phyloP scores from a whole-genome alignment of 192 early-diverging fungal genomes.

The Coemansia sp. region DNA sequence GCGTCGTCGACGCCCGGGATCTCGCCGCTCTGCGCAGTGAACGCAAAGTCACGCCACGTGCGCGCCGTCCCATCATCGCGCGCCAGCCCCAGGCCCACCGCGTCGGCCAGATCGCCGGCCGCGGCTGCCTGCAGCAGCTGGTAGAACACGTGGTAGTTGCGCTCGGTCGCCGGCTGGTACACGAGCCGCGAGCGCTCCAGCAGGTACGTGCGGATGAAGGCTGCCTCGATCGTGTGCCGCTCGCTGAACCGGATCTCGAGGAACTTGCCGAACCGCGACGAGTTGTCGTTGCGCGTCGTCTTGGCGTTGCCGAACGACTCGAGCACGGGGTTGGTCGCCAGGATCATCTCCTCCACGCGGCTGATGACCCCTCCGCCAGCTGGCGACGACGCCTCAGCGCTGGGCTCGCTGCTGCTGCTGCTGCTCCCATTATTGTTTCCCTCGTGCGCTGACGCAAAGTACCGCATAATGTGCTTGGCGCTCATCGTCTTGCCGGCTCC shows the following conservation, averaged over 20 bases:
- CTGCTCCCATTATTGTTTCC: conserved; percentile 1
- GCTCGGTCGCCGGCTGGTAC: conserved; percentile 89
- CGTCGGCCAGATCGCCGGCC: conserved; percentile 46
- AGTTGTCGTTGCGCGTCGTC: conserved; percentile 99
- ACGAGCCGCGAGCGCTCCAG: conserved; percentile 95
- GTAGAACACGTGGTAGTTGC: conserved; percentile 99
- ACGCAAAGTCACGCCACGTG: conserved; percentile 78
- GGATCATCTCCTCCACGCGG: conserved; percentile 76
- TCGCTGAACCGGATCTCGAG: conserved; percentile 95
- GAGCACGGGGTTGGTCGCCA: conserved; percentile 98
- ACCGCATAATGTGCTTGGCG: conserved; percentile 98
- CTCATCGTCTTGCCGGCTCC: conserved; percentile 97
- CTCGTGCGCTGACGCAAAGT: conserved; percentile 86
- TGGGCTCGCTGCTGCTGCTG: not conserved
- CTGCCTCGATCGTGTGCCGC: conserved; percentile 84
- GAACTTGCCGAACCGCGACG: conserved; percentile 98
- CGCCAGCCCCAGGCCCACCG: conserved; percentile 18
- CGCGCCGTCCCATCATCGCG: not conserved
- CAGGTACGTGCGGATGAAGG: conserved; percentile 94
- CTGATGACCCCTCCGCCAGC: conserved; percentile 27
- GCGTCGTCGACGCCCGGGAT: conserved; percentile 92
- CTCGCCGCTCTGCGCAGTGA: conserved; percentile 81
- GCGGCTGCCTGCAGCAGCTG: conserved; percentile 94
- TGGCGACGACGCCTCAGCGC: conserved; percentile 10
- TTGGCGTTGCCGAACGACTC: conserved; percentile 99